A percentile compares a stretch with the other conserved stretches of the same genome.
These are phyloP conservation scores for Phlebiopsis gigantea DNA, from an alignment of 768 basidiomycete species.

Conservation along the genomic window DNA sequence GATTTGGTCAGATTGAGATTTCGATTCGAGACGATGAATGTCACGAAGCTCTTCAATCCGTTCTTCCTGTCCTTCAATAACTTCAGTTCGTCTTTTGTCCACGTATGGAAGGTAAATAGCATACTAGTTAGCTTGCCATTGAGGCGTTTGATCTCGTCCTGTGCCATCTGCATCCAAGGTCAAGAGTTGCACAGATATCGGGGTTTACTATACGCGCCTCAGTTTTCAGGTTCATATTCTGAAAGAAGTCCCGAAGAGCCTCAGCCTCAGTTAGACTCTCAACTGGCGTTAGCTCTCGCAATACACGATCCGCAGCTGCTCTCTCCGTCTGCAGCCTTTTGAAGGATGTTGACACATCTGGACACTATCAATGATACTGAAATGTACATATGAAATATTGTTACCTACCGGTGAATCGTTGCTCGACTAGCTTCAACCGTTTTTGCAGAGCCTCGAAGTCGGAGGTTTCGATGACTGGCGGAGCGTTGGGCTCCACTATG, in stretches of 20 bases:
- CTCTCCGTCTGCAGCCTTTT: slow-evolving; percentile 73
- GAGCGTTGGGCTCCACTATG: not conserved
- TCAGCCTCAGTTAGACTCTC: slow-evolving; percentile 58
- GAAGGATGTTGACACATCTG: slow-evolving; percentile 77
- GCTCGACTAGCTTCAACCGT: slow-evolving; percentile 65
- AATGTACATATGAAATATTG: not conserved
- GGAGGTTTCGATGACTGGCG: not conserved
- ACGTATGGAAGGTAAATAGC: slow-evolving; percentile 17
- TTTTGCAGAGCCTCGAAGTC: slow-evolving; percentile 59
- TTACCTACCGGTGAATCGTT: slow-evolving; percentile 64
- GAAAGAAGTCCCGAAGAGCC: slow-evolving; percentile 69
- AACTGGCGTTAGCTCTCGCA: slow-evolving; percentile 69
- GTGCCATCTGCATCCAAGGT: slow-evolving; percentile 42
- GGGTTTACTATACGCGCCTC: slow-evolving; percentile 41
- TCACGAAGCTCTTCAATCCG: slow-evolving; percentile 82
- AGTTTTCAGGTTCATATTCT: slow-evolving; percentile 57
- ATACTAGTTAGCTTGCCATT: slow-evolving; percentile 68
- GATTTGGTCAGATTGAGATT: slow-evolving; percentile 74
- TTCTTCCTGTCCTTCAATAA: slow-evolving; percentile 66
- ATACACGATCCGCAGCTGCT: slow-evolving; percentile 55
- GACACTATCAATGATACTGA: too few relatives aligned
- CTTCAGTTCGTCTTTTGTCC: not conserved
- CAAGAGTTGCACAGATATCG: not conserved
- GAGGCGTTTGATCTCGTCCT: slow-evolving; percentile 76
- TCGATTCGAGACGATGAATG: slow-evolving; percentile 72